A percentile compares a stretch with the other conserved stretches of the same genome.
These are phyloP conservation scores for Trichodelitschia bisporula DNA, from an alignment of 495 filamentous ascomycete species.

Conservation along the genomic window DNA sequence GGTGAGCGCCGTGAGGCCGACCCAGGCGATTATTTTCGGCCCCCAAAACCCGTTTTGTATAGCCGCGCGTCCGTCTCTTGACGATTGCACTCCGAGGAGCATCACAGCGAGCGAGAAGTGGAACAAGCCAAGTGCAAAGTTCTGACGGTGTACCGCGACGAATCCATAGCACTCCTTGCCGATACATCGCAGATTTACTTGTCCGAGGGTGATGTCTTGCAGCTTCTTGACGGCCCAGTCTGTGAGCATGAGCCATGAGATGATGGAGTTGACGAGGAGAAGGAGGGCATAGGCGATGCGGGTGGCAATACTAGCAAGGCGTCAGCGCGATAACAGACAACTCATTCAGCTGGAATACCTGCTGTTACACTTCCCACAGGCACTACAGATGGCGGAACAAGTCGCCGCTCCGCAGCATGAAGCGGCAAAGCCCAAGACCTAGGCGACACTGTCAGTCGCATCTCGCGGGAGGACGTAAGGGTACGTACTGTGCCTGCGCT, in stretches of 20 bases:
- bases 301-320: constrained; percentile 52
- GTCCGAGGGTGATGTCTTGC: constrained; percentile 73
- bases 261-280: constrained; percentile 82
- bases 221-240: constrained; percentile 95
- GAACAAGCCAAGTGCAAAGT: constrained; percentile 88
- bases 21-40: constrained; percentile 63
- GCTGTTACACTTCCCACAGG: constrained; percentile 89
- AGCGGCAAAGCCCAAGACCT: constrained; percentile 52
- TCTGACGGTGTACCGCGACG: constrained; percentile 89
- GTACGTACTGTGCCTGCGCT: constrained; percentile 58
- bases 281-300: constrained; percentile 94
- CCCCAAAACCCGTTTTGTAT: constrained; percentile 96
- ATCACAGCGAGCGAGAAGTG: constrained; percentile 65
- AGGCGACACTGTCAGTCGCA: constrained; percentile 9
- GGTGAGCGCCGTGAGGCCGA: constrained; percentile 62
- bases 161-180: constrained; percentile 86
- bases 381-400: constrained; percentile 79
- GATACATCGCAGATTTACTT: constrained; percentile 77
- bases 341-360: constrained; percentile 30
- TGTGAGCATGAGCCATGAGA: constrained; percentile 98
- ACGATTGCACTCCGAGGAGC: constrained; percentile 63
- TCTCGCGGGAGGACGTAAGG: constrained; percentile 1
- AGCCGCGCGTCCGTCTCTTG: constrained; percentile 64
- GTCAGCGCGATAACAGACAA: constrained; percentile 2
- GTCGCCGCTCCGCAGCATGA: constrained; percentile 92